These are phyloP conservation scores for Arthromyces matolae DNA, from an alignment of 768 basidiomycete genomes.

Conservation along the genomic window DNA sequence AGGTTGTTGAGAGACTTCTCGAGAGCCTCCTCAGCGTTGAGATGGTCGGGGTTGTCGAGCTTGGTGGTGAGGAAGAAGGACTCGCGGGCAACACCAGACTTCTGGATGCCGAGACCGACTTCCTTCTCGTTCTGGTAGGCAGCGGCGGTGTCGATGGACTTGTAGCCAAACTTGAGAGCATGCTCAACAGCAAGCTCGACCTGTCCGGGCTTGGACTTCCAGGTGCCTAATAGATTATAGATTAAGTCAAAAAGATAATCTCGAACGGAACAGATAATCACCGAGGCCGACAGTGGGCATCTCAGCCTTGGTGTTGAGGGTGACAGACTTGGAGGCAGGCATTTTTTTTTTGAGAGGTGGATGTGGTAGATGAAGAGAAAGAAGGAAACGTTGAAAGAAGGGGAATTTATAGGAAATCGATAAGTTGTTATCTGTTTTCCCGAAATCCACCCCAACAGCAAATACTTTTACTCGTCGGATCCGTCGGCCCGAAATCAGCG, in stretches of 20 bases:
- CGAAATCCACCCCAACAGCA: not conserved
- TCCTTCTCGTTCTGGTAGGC: conserved; percentile 74
- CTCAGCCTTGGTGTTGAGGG: conserved; percentile 71
- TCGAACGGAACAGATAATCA: conserved; percentile 21
- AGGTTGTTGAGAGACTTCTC: conserved; percentile 65
- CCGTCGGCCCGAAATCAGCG: not conserved
- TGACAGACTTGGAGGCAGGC: conserved; percentile 48
- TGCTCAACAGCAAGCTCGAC: conserved; percentile 72
- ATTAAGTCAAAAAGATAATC: not conserved
- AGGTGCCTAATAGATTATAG: conserved; percentile 52
- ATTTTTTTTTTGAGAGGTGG: conserved; percentile 32
- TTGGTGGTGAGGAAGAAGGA: conserved; percentile 82
- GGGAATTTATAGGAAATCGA: conserved; percentile 13
- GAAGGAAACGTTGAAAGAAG: not conserved
- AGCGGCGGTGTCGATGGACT: conserved; percentile 66
- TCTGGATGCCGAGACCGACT: conserved; percentile 77
- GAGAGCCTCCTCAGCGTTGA: conserved; percentile 56
- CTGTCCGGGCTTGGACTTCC: conserved; percentile 67
- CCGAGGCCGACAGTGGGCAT: conserved; percentile 77
- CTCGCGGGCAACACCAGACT: conserved; percentile 66
- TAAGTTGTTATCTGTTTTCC: conserved; percentile 18
- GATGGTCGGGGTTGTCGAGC: conserved; percentile 62
- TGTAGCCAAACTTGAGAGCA: conserved; percentile 75
- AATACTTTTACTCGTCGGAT: not conserved
- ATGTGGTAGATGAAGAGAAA: conserved; percentile 1